Evolutionary conservation across 2,329 filamentous ascomycete genomes (phyloP).

Genomic region (Davidsoniella virescens): DNA sequence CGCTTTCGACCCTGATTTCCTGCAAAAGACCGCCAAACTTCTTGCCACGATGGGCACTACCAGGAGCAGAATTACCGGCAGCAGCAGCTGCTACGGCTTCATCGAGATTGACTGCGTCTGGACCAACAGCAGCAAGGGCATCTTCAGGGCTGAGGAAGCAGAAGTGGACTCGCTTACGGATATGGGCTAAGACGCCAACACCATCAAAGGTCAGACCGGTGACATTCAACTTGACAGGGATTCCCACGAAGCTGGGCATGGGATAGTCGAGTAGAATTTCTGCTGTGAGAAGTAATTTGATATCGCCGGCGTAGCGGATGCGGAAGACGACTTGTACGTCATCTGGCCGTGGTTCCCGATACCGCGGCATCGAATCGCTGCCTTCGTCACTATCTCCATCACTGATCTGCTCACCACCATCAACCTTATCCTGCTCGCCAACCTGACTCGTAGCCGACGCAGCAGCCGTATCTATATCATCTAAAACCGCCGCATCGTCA

Average conservation of each 20-base stretch:
- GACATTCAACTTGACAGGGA: conserved; percentile 86
- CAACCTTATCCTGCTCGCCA: conserved; percentile 9
- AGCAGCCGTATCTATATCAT: conserved; percentile 18
- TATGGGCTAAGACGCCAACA: conserved; percentile 80
- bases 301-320: conserved; percentile 74
- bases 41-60: conserved; percentile 11
- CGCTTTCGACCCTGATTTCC: conserved; percentile 90
- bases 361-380: conserved; percentile 23
- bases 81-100: conserved; percentile 16
- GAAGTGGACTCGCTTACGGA: conserved; percentile 76
- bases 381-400: conserved; percentile 15
- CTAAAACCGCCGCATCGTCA: conserved; percentile 25
- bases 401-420: conserved; percentile 7
- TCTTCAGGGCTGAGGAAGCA: conserved; percentile 91
- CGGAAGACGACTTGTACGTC: conserved; percentile 89
- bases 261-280: conserved; percentile 95
- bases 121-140: conserved; percentile 54
- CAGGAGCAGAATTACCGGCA: neutral
- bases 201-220: conserved; percentile 92
- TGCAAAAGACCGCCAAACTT: conserved; percentile 63
- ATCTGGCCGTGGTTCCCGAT: conserved; percentile 60
- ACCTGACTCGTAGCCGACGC: conserved; percentile 13
- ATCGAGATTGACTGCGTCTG: conserved; percentile 23
- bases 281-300: conserved; percentile 76
- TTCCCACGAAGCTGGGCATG: conserved; percentile 94